Percentiles rank a stretch among this genome's conserved stretches.
phyloP scores from a whole-genome alignment of 2,329 filamentous ascomycete genomes.

The Stachybotrys echinatus region DNA sequence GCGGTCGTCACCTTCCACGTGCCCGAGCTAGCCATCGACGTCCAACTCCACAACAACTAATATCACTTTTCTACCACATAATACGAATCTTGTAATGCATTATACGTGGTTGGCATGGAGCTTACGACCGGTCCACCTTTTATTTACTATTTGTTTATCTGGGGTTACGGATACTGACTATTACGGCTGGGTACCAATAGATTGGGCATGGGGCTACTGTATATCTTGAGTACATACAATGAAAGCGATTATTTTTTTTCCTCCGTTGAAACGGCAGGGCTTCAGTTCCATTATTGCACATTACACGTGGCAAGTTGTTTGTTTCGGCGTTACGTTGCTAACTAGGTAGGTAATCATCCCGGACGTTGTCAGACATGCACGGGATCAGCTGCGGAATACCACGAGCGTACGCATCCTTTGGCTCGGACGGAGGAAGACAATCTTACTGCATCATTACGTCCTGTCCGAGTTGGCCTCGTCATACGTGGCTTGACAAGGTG shows the following conservation, averaged over 20 bases:
- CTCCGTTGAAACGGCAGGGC: too few relatives aligned
- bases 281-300: too few relatives aligned
- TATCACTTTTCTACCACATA: not conserved
- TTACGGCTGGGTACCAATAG: not conserved
- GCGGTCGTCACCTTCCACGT: conserved; percentile 44
- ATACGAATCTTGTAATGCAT: not conserved
- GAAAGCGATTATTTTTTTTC: not conserved
- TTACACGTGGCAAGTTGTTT: too few relatives aligned
- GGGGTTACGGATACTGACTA: not conserved
- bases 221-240: not conserved
- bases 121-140: not conserved
- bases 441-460: too few relatives aligned
- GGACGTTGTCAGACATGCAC: too few relatives aligned
- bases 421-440: too few relatives aligned
- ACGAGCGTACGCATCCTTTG: too few relatives aligned
- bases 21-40: conserved; percentile 28
- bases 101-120: not conserved
- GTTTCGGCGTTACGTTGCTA: too few relatives aligned
- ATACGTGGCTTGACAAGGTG: too few relatives aligned
- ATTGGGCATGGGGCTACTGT: not conserved
- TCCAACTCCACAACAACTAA: conserved; percentile 10
- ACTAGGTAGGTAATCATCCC: too few relatives aligned
- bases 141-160: not conserved
- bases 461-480: too few relatives aligned
- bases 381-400: too few relatives aligned